Evolutionary conservation across 73 alveolate genomes (phyloP).

Genomic region (Uronychia binucleata): DNA sequence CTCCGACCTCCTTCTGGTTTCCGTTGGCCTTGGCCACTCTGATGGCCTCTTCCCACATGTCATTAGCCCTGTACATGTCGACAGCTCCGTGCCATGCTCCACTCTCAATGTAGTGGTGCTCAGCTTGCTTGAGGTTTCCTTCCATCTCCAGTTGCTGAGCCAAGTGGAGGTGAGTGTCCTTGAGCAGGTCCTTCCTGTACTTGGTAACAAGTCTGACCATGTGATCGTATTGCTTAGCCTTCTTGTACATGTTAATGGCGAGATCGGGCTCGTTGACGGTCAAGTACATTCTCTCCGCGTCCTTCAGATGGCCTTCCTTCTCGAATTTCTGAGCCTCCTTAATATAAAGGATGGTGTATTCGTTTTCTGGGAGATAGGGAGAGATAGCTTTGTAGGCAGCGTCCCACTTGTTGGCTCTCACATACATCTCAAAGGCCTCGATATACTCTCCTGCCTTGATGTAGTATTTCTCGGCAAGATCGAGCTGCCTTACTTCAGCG

Average conservation of each 20-base stretch:
- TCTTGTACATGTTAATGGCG: conserved; percentile 98
- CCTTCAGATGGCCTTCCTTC: conserved; percentile 89
- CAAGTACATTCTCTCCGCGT: conserved; percentile 98
- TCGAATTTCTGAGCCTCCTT: conserved; percentile 97
- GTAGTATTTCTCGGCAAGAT: conserved; percentile 96
- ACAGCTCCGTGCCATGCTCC: conserved; percentile 98
- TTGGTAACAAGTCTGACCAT: conserved; percentile 98
- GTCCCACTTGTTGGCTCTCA: conserved; percentile 97
- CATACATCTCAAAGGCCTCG: conserved; percentile 98
- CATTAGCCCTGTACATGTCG: conserved; percentile 95
- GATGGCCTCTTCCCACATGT: conserved; percentile 98
- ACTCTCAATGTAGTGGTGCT: conserved; percentile 96
- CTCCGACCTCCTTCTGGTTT: conserved; percentile 93
- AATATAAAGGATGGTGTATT: conserved; percentile 89
- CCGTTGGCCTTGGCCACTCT: conserved; percentile 99
- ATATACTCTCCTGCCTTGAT: conserved; percentile 95
- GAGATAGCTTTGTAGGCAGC: conserved; percentile 95
- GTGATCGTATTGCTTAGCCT: conserved; percentile 97
- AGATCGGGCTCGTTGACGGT: conserved; percentile 98
- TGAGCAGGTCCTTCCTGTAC: conserved; percentile 94
- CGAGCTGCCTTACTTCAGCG: conserved; percentile 98
- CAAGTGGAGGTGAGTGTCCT: conserved; percentile 90
- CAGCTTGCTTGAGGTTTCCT: conserved; percentile 97
- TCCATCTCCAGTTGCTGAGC: conserved; percentile 98
- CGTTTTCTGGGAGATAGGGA: conserved; percentile 94